Evolutionary conservation across 768 basidiomycete genomes (phyloP).

Genomic region (Boletus tomentosulus): DNA sequence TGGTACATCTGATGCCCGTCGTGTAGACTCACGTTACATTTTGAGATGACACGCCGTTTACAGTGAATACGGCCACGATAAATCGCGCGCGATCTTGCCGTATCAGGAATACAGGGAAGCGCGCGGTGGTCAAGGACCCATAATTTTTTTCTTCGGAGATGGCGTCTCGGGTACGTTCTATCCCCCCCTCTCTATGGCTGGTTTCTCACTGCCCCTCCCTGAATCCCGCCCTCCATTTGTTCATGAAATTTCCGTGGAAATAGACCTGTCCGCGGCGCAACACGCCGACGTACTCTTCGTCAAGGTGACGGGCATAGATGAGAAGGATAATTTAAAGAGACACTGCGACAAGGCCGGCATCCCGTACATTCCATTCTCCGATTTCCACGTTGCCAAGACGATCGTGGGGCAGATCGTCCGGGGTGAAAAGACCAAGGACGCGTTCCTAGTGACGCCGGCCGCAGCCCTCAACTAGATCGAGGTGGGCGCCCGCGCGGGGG

Average conservation of each 20-base stretch:
- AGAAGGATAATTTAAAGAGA: conserved; percentile 74
- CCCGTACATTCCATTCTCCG: conserved; percentile 69
- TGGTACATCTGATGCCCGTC: not conserved
- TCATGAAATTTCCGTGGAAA: not conserved
- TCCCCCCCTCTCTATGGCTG: not conserved
- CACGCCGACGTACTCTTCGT: conserved; percentile 96
- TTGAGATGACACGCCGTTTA: not conserved
- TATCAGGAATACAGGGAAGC: conserved; percentile 51
- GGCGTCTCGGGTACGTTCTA: conserved; percentile 79
- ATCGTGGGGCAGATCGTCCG: conserved; percentile 66
- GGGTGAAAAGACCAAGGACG: conserved; percentile 42
- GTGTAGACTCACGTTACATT: not conserved
- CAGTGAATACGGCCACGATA: conserved; percentile 92
- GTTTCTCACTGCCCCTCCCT: not conserved
- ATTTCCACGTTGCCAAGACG: conserved; percentile 60
- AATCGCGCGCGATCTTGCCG: conserved; percentile 89
- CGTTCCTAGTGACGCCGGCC: conserved; percentile 17
- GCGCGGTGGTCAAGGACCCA: conserved; percentile 42
- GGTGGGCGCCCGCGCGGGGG: not conserved
- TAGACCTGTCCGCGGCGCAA: conserved; percentile 87
- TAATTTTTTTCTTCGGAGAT: conserved; percentile 95
- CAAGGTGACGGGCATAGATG: conserved; percentile 70
- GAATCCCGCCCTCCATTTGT: no score
- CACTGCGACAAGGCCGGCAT: conserved; percentile 82
- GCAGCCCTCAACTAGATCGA: not conserved